Percentiles rank a stretch among this genome's conserved stretches.
Conservation (phyloP, 352 stramenopile genomes). For the Globisporangium echinulatum region DNA sequence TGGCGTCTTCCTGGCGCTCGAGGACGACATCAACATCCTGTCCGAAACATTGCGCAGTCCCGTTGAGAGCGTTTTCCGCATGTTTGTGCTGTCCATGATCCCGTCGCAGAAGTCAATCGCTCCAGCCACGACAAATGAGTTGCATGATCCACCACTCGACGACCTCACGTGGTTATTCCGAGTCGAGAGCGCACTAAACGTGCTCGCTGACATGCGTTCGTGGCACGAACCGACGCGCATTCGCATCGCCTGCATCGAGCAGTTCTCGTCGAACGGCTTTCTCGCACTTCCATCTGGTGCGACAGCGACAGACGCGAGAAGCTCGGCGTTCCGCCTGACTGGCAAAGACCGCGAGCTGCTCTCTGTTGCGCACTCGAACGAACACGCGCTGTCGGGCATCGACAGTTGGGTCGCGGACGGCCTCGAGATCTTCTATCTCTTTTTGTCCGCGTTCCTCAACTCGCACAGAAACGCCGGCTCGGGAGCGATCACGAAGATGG, state of each 20-base stretch:
- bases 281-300: not conserved
- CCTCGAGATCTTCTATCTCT: constrained; percentile 15
- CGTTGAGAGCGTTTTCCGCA: not conserved
- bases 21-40: constrained; percentile 6
- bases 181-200: constrained; percentile 10
- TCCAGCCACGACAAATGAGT: not conserved
- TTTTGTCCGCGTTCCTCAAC: constrained; percentile 13
- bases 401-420: constrained; percentile 10
- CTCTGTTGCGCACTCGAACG: constrained; percentile 7
- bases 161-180: constrained; percentile 7
- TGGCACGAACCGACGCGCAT: constrained; percentile 13
- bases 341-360: constrained; percentile 14
- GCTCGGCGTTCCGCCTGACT: constrained; percentile 3
- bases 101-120: not conserved
- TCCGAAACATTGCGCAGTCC: not conserved
- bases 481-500: constrained; percentile 9
- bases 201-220: constrained; percentile 12
- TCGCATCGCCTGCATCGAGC: constrained; percentile 11
- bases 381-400: constrained; percentile 1
- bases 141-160: not conserved
- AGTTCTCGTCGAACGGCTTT: constrained; percentile 3
- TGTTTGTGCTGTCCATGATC: constrained; percentile 5
- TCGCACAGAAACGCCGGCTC: constrained; percentile 11
- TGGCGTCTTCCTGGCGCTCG: constrained; percentile 11
- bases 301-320: not conserved